Conservation (phyloP, 2,329 filamentous ascomycete genomes). For the Fusarium sulawesiense region DNA sequence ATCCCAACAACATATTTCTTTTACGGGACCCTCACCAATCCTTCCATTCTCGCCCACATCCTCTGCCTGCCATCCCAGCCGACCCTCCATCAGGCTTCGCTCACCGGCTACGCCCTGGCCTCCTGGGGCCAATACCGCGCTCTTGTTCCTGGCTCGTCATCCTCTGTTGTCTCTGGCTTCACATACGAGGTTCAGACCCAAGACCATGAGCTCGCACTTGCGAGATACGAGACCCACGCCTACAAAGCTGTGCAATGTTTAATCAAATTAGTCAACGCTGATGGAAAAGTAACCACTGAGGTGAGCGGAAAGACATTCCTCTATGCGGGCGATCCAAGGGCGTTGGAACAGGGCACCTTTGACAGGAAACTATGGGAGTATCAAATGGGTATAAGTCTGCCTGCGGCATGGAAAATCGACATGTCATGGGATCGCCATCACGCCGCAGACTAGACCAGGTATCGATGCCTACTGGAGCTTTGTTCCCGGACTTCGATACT, state of each 20-base stretch:
- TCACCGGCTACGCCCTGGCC: conserved; percentile 10
- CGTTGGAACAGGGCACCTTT: conserved; percentile 11
- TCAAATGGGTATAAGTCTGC: conserved; percentile 1
- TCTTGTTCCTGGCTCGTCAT: conserved; percentile 4
- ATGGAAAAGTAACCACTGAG: background rate
- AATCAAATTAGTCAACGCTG: background rate
- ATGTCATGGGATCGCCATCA: background rate
- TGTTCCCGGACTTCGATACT: background rate
- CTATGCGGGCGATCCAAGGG: conserved; percentile 12
- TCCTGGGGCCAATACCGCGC: conserved; percentile 1
- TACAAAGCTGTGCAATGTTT: conserved; percentile 4
- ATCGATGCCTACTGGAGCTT: background rate
- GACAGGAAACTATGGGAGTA: conserved; percentile 1
- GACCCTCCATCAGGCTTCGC: conserved; percentile 12
- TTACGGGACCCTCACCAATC: background rate
- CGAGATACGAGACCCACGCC: conserved; percentile 9
- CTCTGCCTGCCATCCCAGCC: conserved; percentile 3
- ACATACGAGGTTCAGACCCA: conserved; percentile 11
- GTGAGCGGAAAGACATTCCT: conserved; percentile 8
- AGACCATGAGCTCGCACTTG: conserved; percentile 4
- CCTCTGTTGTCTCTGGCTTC: background rate
- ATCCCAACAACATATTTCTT: conserved; percentile 5
- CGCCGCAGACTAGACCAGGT: conserved; percentile 10
- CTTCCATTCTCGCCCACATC: conserved; percentile 1
- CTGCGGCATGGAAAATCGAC: background rate